Base-by-base conservation (phyloP, 192 early-diverging fungal genomes). In the Backusella liffmaniae region DNA sequence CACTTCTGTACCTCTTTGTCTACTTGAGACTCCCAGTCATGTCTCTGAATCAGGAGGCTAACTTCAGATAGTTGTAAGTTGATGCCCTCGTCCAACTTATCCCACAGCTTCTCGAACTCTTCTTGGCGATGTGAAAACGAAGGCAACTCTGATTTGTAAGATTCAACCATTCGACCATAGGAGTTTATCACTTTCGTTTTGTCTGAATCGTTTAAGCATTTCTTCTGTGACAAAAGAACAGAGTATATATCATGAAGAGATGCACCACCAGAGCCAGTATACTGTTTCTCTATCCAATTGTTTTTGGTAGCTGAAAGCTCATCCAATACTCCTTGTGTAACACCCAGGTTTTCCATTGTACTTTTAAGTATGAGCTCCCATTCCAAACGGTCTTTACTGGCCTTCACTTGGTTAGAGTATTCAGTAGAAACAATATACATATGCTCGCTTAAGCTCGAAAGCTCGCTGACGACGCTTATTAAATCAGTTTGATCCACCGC, bases 81-180 rank as follows among this genome's bases (percentile, higher is more conserved):
- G 23, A 62, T 62, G 0, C 26, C 26, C 4, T 62, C 56, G 23
- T 62, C 56, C 12, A 29, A 7, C 56, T 29, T 62, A 5, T 2
- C 26, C 56, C 56, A 62, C 2, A 26, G 26, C 56, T 62, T 62
- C 26, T 62, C 56, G 56, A 72, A 44, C 5, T 0, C 26, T 26
- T 46, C 5, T 39, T 72, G 70, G 21, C 70, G 70, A 29, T 72
- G 56, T 29, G 23, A 62, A 62, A 62, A 62, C 8, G 56, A 62
- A 62, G 56, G 56, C 12, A 62, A 29, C 12, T 23, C 56, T 15
- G 56, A 62, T 29, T 29, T 62, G 23, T 62, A 62, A 62, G 56
- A 62, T 15, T 13, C 56, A 9, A 62, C 26, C 56, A 62, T 29
- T 0, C n/a, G 21, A 29, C 12, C 26, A 62, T 13, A 62, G 26